Evolutionary conservation across 139 green algal species (phyloP), one percentile per base, ranked within the genome.

Genomic region (Chlorella sp.): DNA sequence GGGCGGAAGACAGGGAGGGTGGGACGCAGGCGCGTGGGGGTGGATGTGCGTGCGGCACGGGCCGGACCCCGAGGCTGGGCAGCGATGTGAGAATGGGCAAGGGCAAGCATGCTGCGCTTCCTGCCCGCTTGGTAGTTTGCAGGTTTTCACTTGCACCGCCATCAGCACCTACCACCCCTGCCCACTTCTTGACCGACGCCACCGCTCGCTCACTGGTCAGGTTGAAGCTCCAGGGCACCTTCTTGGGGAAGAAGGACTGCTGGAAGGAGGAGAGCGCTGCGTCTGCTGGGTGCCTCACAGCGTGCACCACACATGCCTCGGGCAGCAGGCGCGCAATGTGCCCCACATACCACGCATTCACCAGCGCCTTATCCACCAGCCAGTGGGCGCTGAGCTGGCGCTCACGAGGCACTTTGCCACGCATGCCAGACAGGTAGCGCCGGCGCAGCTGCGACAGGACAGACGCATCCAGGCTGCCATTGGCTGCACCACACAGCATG

Each of bases 161-260:
- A 0, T 16, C 21, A 16, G 12, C 71, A 32, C 32, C 71, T 30
- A 15, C 16, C 4, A 39, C 40, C 39, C 26, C 39, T 34, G 39
- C 78, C 39, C 39, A 66, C 48, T 57, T 57, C 48, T 9, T 9
- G 7, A 57, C 48, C 48, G 7, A 57, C 80, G 9, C 9, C 48
- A 57, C 48, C 48, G 5, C 53, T 83, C 7, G 26, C 77, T 86
- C 82, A 86, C 82, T 76, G 12, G 57, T 86, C 9, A 86, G 82
- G 60, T 86, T 86, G 82, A 86, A 86, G 60, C 19, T 37, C 82
- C 82, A 86, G 60, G 82, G 82, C 14, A 86, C 60, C 19, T 76
- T 86, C 19, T 76, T 34, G 28, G 82, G 82, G 82, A 60, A 76
- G 82, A 86, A 86, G 14, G 40, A 71, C 82, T 86, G 82, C 82